Evolutionary conservation across 2,329 filamentous ascomycete genomes (phyloP), one percentile per base, ranked within the genome.

Genomic region (Chalaropsis thielavioides): DNA sequence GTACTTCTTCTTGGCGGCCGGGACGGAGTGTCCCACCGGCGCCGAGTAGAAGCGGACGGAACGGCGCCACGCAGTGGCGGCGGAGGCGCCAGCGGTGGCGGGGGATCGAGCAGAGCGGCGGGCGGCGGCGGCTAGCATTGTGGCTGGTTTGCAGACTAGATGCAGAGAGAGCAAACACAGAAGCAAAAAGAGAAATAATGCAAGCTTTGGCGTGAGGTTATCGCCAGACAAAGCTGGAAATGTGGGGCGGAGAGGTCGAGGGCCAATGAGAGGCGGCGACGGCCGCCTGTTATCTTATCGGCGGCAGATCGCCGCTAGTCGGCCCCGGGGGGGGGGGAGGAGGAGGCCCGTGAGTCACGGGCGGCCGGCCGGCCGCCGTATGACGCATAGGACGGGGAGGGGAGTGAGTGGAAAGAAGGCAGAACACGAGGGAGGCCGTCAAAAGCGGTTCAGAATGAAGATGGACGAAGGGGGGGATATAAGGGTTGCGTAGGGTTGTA

Each of bases 1-100:
- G 75, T 95, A 96, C 76, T 95, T 95, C 74, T 87, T 83, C 79
- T 97, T 99, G 67, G 88, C 83, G 17, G 83, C 81, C 0, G 92
- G 91, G 66, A 95, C 79, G 41, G 72, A 35, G 58, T 67, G 64
- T 56, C 38, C 61, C 22, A 38, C 64, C 17, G 66, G 64, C 15
- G 68, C 62, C 38, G 67, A 68, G 51, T 68, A 68, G 61, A 49
- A 62, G 61, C 66, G 63, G 19, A 44, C 63, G 59, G 64, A 60
- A 19, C 64, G 62, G 58, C 35, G 27, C 60, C 63, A 56, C 10
- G 49, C 31, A 19, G 63, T 31, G n/a, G 31, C 8, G n/a, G 24
- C 60, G 49, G 46, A 11, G 3, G 49, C 41, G 31, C 60, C 31
- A 11, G 24, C 38, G 49, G 46, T 11, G 8, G 60, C 11, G 17